A percentile compares a stretch with the other conserved stretches of the same genome.
Evolutionary conservation across 2,329 filamentous ascomycete genomes (phyloP).

Genomic region (Paecilomyces niveus): DNA sequence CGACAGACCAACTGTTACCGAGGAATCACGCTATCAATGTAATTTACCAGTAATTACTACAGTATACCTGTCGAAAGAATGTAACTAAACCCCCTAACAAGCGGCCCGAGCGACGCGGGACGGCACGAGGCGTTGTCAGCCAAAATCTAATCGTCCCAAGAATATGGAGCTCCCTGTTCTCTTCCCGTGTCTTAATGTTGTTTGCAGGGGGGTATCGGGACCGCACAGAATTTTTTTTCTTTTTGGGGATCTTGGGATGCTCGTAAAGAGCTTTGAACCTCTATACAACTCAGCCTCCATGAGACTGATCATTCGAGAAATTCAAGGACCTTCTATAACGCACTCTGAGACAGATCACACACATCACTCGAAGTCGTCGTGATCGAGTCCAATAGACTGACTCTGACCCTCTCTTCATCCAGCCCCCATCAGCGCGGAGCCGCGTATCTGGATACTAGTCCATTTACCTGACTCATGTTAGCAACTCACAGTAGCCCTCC

Average conservation of each 20-base stretch:
- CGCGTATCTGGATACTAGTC: background rate
- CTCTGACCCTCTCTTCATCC: no score
- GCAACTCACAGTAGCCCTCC: background rate
- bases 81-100: background rate
- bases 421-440: background rate
- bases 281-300: no score
- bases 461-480: background rate
- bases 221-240: no score
- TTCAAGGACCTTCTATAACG: no score
- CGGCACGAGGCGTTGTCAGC: background rate
- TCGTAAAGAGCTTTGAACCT: no score
- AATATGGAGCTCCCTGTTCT: background rate
- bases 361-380: no score
- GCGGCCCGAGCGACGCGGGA: background rate
- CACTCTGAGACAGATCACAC: no score
- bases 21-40: background rate
- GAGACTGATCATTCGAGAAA: no score
- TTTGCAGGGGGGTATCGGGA: no score
- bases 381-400: no score
- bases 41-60: background rate
- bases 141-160: background rate
- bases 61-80: background rate
- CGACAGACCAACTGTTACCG: background rate
- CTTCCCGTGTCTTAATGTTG: background rate
- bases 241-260: no score